A percentile compares a stretch with the other conserved stretches of the same genome.
Evolutionary conservation across 768 basidiomycete genomes (phyloP).

Genomic region (Plicaturopsis crispa): DNA sequence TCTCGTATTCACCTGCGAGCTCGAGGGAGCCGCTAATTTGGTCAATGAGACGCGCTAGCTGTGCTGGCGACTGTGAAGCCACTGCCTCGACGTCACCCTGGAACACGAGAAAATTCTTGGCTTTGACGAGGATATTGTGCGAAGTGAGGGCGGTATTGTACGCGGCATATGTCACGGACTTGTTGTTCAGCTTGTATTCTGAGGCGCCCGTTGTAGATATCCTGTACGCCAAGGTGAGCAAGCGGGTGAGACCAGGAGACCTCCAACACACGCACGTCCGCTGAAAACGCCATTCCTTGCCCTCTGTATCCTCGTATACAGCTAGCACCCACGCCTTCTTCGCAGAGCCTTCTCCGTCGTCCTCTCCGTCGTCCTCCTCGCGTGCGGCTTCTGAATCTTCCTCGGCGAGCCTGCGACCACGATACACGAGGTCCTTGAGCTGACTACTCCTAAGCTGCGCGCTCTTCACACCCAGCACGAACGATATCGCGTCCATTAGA

Average conservation of each 20-base stretch:
- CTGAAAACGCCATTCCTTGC: conserved; percentile 86
- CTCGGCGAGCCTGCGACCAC: conserved; percentile 63
- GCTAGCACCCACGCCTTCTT: conserved; percentile 96
- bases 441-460: conserved; percentile 89
- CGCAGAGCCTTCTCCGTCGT: conserved; percentile 73
- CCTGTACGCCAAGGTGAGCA: conserved; percentile 31
- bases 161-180: conserved; percentile 73
- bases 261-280: conserved; percentile 69
- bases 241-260: not conserved
- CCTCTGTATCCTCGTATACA: conserved; percentile 69
- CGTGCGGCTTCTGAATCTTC: conserved; percentile 46
- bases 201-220: conserved; percentile 84
- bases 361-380: conserved; percentile 33
- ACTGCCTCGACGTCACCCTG: conserved; percentile 99
- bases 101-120: conserved; percentile 98
- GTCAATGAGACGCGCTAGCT: conserved; percentile 86
- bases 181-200: conserved; percentile 83
- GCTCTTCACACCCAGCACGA: conserved; percentile 94
- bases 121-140: conserved; percentile 96
- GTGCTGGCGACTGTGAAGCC: conserved; percentile 88
- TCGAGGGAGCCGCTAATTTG: conserved; percentile 95
- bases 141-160: conserved; percentile 84
- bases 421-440: conserved; percentile 92
- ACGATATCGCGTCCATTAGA: conserved; percentile 99
- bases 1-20: conserved; percentile 81